phyloP scores from a whole-genome alignment of 2,329 filamentous ascomycete species.

The Fusarium albidum region DNA sequence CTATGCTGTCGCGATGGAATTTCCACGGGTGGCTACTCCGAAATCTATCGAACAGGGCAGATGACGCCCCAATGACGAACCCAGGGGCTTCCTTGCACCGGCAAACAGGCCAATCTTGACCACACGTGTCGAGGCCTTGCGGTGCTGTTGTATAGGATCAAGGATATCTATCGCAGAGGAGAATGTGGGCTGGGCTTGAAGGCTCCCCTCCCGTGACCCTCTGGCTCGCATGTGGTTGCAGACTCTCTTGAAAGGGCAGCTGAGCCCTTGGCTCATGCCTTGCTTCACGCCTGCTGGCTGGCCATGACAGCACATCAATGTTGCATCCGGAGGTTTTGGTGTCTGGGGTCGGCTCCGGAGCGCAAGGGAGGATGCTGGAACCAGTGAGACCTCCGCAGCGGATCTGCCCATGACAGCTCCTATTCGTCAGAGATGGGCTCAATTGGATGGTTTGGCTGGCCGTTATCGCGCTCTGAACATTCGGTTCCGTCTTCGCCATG shows the following conservation, averaged over 20 bases:
- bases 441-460: constrained; percentile 17
- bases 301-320: constrained; percentile 38
- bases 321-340: constrained; percentile 29
- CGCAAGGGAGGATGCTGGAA: constrained; percentile 16
- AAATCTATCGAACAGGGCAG: constrained; percentile 5
- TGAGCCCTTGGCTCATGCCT: constrained; percentile 7
- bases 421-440: constrained; percentile 22
- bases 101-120: constrained; percentile 21
- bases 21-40: constrained; percentile 18
- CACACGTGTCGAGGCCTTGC: constrained; percentile 32
- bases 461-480: constrained; percentile 10
- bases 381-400: constrained; percentile 16
- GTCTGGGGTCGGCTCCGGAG: constrained; percentile 18
- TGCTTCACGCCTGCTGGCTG: constrained; percentile 17
- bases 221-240: constrained; percentile 21
- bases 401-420: constrained; percentile 2
- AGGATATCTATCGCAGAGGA: constrained; percentile 22
- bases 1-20: constrained; percentile 18
- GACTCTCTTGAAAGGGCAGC: constrained; percentile 20
- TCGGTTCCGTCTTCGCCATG: constrained; percentile 26
- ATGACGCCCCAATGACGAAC: constrained; percentile 34
- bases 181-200: constrained; percentile 17
- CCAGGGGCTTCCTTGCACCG: constrained; percentile 20
- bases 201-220: constrained; percentile 26
- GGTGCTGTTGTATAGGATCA: constrained; percentile 17